phyloP scores from a whole-genome alignment of 169 alveolate species.

The Plasmodium vivax region DNA sequence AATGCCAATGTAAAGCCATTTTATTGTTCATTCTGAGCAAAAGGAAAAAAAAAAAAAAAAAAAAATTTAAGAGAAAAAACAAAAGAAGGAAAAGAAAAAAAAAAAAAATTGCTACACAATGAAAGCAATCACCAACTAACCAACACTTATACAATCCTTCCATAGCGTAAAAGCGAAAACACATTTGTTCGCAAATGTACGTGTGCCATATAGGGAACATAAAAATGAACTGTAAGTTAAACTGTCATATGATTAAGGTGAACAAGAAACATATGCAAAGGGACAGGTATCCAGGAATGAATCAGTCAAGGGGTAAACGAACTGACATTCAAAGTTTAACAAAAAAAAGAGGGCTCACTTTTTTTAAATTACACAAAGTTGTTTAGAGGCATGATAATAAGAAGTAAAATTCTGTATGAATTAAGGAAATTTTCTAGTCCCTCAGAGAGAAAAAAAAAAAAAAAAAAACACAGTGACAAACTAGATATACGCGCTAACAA shows the following conservation, averaged over 20 bases:
- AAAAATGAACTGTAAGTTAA: not conserved
- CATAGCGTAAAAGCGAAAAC: not conserved
- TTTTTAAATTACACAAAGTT: not conserved
- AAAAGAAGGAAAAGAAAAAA: not conserved
- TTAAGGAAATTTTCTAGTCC: not conserved
- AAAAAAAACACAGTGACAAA: not conserved
- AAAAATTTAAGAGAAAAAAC: not conserved
- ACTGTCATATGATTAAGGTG: not conserved
- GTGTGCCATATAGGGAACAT: not conserved
- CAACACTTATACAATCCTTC: not conserved
- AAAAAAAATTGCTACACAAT: not conserved
- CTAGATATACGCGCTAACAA: not conserved
- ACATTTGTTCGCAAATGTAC: not conserved
- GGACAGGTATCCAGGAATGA: slow-evolving; percentile 8
- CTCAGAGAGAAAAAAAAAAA: not conserved
- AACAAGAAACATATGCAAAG: not conserved
- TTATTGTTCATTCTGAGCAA: not conserved
- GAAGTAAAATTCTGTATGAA: not conserved
- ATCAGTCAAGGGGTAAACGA: not conserved
- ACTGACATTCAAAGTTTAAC: not conserved
- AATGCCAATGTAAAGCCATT: not conserved
- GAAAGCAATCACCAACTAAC: not conserved
- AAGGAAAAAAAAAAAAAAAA: not conserved
- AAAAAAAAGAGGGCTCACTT: not conserved
- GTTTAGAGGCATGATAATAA: not conserved